Percentiles rank a stretch among this genome's conserved stretches.
Conservation (phyloP, 257 asterid species). For the Solanum etuberosum region DNA sequence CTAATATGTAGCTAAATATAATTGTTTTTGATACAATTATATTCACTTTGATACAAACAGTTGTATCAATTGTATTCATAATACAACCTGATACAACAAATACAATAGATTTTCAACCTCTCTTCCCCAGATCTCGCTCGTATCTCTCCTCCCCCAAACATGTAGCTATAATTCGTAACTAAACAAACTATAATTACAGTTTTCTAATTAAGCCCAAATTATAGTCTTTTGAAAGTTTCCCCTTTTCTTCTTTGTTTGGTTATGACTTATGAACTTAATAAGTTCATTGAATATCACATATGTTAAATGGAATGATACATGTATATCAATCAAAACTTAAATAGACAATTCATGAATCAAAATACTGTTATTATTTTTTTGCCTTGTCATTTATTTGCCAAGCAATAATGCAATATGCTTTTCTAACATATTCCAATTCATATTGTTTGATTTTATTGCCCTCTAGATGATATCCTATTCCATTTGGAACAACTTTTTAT, state of each 20-base stretch:
- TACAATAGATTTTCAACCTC: background rate
- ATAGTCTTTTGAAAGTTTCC: background rate
- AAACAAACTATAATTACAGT: too few species aligned
- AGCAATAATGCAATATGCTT: background rate
- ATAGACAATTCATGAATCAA: background rate
- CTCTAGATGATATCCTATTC: background rate
- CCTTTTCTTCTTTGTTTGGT: background rate
- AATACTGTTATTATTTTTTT: background rate
- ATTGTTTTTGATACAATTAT: too few species aligned
- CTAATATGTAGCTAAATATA: background rate
- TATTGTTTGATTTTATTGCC: background rate
- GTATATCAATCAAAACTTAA: background rate
- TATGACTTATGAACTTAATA: background rate
- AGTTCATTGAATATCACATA: background rate
- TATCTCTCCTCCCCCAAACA: background rate
- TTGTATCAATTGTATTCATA: background rate
- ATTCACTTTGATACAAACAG: background rate
- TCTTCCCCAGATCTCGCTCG: background rate
- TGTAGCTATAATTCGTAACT: background rate
- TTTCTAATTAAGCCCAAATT: too few species aligned
- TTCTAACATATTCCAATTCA: background rate
- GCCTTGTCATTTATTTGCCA: background rate
- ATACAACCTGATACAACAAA: background rate
- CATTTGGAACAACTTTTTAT: background rate
- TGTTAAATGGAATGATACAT: background rate